These are phyloP conservation scores for Colletotrichum higginsianum DNA, from an alignment of 2,329 filamentous ascomycete genomes.

Conservation along the genomic window DNA sequence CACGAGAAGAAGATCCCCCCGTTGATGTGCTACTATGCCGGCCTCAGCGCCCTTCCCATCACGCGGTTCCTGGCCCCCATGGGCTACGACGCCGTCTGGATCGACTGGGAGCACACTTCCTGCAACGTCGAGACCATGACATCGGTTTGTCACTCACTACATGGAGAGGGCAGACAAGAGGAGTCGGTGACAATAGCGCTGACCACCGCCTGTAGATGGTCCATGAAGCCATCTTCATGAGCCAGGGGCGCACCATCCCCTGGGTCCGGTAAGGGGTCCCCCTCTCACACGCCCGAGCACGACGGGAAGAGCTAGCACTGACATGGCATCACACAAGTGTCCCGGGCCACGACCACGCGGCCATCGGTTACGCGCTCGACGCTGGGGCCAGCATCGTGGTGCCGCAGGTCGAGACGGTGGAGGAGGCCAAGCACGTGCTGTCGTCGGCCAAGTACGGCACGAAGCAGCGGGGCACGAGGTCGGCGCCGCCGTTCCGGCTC, in stretches of 20 bases:
- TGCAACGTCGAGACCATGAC: constrained; percentile 67
- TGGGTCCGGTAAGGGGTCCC: constrained; percentile 53
- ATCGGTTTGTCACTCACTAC: constrained; percentile 32
- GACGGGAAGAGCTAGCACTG: background rate
- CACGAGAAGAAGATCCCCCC: constrained; percentile 61
- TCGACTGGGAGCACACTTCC: constrained; percentile 64
- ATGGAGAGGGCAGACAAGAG: background rate
- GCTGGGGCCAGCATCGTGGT: constrained; percentile 64
- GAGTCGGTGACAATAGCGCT: constrained; percentile 12
- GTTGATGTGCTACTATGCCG: constrained; percentile 59
- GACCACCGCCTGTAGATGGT: constrained; percentile 52
- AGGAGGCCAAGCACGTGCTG: constrained; percentile 59
- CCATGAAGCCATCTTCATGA: constrained; percentile 63
- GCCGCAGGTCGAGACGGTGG: constrained; percentile 64
- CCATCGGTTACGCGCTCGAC: constrained; percentile 63
- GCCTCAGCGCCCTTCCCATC: constrained; percentile 56
- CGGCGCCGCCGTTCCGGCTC: constrained; percentile 61
- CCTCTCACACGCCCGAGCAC: background rate
- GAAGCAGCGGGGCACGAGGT: constrained; percentile 57
- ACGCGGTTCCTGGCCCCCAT: constrained; percentile 59
- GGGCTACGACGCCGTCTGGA: constrained; percentile 60
- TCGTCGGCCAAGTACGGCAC: constrained; percentile 61
- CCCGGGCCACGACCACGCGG: constrained; percentile 62
- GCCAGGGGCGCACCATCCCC: constrained; percentile 60
- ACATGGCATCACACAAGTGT: constrained; percentile 45